Evolutionary conservation across 495 filamentous ascomycete genomes (phyloP).

Genomic region (Haplographium delicatum): DNA sequence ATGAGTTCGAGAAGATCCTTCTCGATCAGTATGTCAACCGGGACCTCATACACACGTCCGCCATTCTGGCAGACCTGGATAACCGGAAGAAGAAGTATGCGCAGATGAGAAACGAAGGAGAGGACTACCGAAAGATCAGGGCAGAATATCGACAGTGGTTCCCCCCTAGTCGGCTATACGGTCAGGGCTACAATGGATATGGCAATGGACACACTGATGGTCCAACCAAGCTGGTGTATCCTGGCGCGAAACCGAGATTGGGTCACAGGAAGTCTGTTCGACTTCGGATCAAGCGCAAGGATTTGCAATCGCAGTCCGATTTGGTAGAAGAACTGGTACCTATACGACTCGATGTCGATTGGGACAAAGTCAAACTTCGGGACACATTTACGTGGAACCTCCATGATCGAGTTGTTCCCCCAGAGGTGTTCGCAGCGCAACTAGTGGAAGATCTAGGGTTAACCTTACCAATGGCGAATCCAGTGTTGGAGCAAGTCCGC

Average conservation of each 20-base stretch:
- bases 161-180: slow-evolving; percentile 46
- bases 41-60: slow-evolving; percentile 65
- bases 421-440: slow-evolving; percentile 79
- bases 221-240: slow-evolving; percentile 62
- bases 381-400: slow-evolving; percentile 99
- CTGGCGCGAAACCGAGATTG: slow-evolving; percentile 60
- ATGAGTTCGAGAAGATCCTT: slow-evolving; percentile 46
- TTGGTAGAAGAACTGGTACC: slow-evolving; percentile 88
- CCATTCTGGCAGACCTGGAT: slow-evolving; percentile 43
- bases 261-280: slow-evolving; percentile 68
- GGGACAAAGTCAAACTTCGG: slow-evolving; percentile 90
- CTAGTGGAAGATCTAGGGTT: slow-evolving; percentile 89
- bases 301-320: slow-evolving; percentile 77
- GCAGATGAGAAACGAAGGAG: slow-evolving; percentile 36
- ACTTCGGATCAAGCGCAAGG: slow-evolving; percentile 67
- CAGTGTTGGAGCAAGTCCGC: slow-evolving; percentile 69
- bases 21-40: slow-evolving; percentile 74
- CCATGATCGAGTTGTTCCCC: slow-evolving; percentile 74
- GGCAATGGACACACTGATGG: slow-evolving; percentile 79
- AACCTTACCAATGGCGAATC: slow-evolving; percentile 55
- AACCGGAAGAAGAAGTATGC: slow-evolving; percentile 27
- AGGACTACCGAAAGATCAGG: slow-evolving; percentile 47
- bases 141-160: slow-evolving; percentile 41
- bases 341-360: slow-evolving; percentile 87
- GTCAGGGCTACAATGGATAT: slow-evolving; percentile 82